Evolutionary conservation across 208 protist species (phyloP).

Genomic region (Leishmania aethiopica): DNA sequence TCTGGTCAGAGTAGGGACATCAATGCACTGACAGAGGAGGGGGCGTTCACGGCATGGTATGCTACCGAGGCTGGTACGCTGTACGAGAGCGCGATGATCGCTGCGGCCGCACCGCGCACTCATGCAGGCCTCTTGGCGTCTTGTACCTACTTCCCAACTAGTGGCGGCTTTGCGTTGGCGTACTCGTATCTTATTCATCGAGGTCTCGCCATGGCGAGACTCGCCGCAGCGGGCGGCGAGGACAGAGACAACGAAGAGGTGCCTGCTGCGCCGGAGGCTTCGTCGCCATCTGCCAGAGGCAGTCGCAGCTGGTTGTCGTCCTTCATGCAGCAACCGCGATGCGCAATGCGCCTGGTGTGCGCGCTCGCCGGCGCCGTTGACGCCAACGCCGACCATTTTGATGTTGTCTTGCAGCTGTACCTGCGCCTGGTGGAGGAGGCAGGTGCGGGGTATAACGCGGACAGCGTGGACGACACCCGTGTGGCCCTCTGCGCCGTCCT

Average conservation of each 20-base stretch:
- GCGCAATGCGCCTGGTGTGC: slow-evolving; percentile 29
- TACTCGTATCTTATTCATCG: slow-evolving; percentile 24
- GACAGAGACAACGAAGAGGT: not conserved
- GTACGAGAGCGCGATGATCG: slow-evolving; percentile 20
- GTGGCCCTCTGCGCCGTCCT: slow-evolving; percentile 36
- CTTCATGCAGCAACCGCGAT: not conserved
- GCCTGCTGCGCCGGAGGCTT: not conserved
- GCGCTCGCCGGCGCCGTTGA: slow-evolving; percentile 41
- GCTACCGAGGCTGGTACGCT: slow-evolving; percentile 8
- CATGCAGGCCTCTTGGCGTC: not conserved
- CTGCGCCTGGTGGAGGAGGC: slow-evolving; percentile 36
- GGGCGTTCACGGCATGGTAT: slow-evolving; percentile 21
- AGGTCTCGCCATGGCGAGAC: not conserved
- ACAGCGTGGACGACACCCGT: slow-evolving; percentile 2
- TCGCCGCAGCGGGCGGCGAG: not conserved
- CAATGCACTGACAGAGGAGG: not conserved
- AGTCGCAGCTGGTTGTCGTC: slow-evolving; percentile 3
- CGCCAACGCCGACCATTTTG: slow-evolving; percentile 44
- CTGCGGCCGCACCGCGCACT: slow-evolving; percentile 1
- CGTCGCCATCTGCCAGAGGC: not conserved
- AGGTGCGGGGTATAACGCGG: slow-evolving; percentile 38
- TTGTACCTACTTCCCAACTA: not conserved
- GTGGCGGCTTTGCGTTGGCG: slow-evolving; percentile 10
- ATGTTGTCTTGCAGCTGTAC: slow-evolving; percentile 36
- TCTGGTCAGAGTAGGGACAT: not conserved